A percentile compares a stretch with the other conserved stretches of the same genome.
phyloP scores from a whole-genome alignment of 768 basidiomycete species.

The Boletus speciosus region DNA sequence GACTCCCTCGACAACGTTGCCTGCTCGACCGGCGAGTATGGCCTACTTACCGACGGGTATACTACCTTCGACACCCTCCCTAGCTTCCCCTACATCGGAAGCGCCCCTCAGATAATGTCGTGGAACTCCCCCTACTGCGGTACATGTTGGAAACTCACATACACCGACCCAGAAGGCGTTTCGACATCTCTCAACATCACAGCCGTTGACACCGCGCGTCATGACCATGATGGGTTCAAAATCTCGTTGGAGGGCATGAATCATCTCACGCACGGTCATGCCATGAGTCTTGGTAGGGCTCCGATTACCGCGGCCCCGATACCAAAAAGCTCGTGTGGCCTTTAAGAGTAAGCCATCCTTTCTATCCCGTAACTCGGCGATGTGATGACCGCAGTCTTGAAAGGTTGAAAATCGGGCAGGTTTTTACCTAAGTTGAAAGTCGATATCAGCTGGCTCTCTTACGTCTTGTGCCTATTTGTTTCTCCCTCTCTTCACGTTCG shows the following conservation, averaged over 20 bases:
- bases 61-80: slow-evolving; percentile 44
- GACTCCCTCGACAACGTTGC: slow-evolving; percentile 41
- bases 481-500: not conserved
- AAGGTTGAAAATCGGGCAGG: not conserved
- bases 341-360: not conserved
- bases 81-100: slow-evolving; percentile 59
- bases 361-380: not conserved
- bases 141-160: slow-evolving; percentile 58
- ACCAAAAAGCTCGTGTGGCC: slow-evolving; percentile 4
- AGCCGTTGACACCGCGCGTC: slow-evolving; percentile 27
- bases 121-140: slow-evolving; percentile 55
- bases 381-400: not conserved
- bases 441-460: not conserved
- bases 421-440: not conserved
- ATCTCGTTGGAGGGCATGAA: slow-evolving; percentile 35
- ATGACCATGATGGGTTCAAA: slow-evolving; percentile 33
- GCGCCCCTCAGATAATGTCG: slow-evolving; percentile 45
- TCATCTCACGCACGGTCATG: slow-evolving; percentile 32
- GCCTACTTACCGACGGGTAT: slow-evolving; percentile 44
- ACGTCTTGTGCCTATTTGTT: not conserved
- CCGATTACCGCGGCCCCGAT: slow-evolving; percentile 22
- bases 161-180: slow-evolving; percentile 28
- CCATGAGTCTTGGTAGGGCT: slow-evolving; percentile 25
- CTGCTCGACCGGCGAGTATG: slow-evolving; percentile 53
- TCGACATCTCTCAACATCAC: slow-evolving; percentile 34